These are phyloP conservation scores for Wickerhamomyces silvicola DNA, from an alignment of 805 yeast genomes.

Conservation along the genomic window DNA sequence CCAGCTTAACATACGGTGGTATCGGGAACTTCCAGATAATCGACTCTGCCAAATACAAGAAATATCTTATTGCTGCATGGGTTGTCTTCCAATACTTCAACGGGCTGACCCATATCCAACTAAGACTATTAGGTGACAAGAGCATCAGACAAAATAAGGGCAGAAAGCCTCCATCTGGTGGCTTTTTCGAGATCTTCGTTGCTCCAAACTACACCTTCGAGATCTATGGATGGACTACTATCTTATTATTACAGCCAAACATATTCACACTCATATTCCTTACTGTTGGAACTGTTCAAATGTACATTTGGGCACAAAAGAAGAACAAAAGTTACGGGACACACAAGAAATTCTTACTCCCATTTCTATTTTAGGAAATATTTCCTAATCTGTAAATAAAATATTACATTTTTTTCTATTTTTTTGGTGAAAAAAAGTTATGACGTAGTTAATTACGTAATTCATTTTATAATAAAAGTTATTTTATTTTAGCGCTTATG, in stretches of 20 bases:
- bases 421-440: too few relatives aligned
- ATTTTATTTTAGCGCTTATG: too few relatives aligned
- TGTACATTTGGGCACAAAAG: conserved; percentile 89
- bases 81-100: conserved; percentile 64
- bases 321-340: conserved; percentile 79
- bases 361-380: conserved; percentile 64
- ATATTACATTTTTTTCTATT: too few relatives aligned
- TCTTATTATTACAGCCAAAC: conserved; percentile 69
- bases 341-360: conserved; percentile 63
- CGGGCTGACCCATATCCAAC: conserved; percentile 60
- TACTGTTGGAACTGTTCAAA: conserved; percentile 66
- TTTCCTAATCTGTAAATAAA: too few relatives aligned
- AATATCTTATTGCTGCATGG: conserved; percentile 15
- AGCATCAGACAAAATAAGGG: conserved; percentile 27
- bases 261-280: conserved; percentile 70
- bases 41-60: conserved; percentile 33
- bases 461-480: too few relatives aligned
- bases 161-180: conserved; percentile 57
- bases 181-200: conserved; percentile 73
- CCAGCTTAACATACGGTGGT: conserved; percentile 42
- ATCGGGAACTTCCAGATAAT: conserved; percentile 56
- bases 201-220: conserved; percentile 95
- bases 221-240: conserved; percentile 63
- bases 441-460: too few relatives aligned
- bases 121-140: conserved; percentile 43